Base-by-base conservation (phyloP, 257 asterid genomes). In the Apocynum venetum region DNA sequence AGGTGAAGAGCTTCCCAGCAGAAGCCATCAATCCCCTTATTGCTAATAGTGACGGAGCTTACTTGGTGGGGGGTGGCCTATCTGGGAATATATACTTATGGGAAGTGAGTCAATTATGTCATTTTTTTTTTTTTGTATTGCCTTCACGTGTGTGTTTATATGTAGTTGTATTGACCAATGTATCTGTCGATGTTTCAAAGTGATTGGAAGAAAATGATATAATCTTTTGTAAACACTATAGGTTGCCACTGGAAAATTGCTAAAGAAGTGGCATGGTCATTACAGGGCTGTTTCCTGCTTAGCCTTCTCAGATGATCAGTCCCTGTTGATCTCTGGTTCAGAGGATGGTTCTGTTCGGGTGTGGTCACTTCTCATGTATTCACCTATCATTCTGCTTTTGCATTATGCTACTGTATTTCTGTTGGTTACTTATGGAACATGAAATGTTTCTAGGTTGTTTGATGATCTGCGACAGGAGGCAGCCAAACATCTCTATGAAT, bases 291-390 rank as follows among this genome's bases (percentile, higher is more conserved):
- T 96, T 75, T 91, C 89, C 48, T 89, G 93, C 90, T 82, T 93
- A 89, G 79, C 83, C 12, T 93, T 96, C 83, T 86, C 88, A 69
- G 96, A 93, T 72, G 98, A 96, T 80, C 93, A 93, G 74, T 96
- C 97, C 53, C 96, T 96, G 78, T 78, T 96, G 86, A 85, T 93
- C 57, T 96, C 97, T 13, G 97, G 98, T 81, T 81, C 98, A 0
- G 98, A 92, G 77, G 99, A 96, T 85, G 99, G 98, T 78, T 84
- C 86, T 75, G 89, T 96, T 87, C 91, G 97, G n/a, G 97, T 96
- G 81, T 96, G 98, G 99, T 92, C 99, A 7, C 91, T 92, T 78
- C 87, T 93, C 84, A 83, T 87, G 99, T 93, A 91, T 20, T 36
- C 64, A 44, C 38, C 55, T 68, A 10, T 46, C 65, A 48, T 25